Evolutionary conservation across 805 yeast genomes (phyloP), one percentile per base, ranked within the genome.

Genomic region (Candida krabiensis): DNA sequence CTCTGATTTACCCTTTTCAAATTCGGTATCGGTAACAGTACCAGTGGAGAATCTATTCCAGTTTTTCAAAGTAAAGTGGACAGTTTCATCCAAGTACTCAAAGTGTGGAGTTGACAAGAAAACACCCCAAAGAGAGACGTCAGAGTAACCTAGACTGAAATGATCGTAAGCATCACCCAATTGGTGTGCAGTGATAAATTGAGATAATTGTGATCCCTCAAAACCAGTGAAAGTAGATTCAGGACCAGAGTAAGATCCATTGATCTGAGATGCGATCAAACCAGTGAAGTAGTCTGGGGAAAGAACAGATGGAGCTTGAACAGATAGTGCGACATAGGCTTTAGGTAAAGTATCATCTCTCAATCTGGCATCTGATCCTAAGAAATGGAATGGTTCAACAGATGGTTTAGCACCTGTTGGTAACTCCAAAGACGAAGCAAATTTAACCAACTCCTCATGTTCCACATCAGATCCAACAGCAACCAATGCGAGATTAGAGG

Each of bases 261-360:
- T 71, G 47, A 79, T 66, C 58, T 71, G 65, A 46, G 91, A 74
- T 39, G 89, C 91, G 52, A 86, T 88, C 66, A 81, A 67, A 50
- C 91, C 82, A 45, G 78, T 77, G 64, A 74, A 74, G 71, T 73
- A 83, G 56, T 82, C 76, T 50, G 82, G 78, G 40, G 90, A 80
- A 44, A 59, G 57, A 33, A 73, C 44, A 30, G 82, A 69, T 66
- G 83, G 90, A 69, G 88, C 87, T 58, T 77, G 72, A 39, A 75
- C 91, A 41, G 89, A 88, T 55, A 86, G 72, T 38, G 89, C 66
- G 55, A 84, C 74, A 74, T 83, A 83, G 40, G 91, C 93, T 61
- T 79, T 76, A 60, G 91, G 87, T 58, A 83, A 62, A 54, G 88
- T 86, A 67, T 86, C 95, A 61, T 86, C 95, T 79, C 95, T 83